Evolutionary conservation across 805 yeast species (phyloP).

Genomic region (Metschnikowia similis): DNA sequence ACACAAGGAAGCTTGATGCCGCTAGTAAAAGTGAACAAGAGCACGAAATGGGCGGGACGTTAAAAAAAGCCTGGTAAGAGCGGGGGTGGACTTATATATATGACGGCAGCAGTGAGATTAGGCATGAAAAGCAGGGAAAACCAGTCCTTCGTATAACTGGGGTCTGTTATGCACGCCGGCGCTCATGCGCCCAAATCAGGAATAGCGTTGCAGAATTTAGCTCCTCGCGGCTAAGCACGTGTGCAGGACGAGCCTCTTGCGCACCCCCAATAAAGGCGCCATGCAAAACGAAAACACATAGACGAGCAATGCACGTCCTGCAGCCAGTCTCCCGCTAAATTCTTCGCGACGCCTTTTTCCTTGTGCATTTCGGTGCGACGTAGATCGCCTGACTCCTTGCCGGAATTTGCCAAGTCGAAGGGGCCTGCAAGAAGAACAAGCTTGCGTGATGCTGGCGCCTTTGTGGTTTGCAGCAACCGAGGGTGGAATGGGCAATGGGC

Average conservation of each 20-base stretch:
- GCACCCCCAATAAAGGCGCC: slow-evolving; percentile 2
- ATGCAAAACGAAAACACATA: slow-evolving; percentile 3
- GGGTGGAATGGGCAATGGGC: too few species aligned
- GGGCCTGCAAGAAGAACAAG: background rate
- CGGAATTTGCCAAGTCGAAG: background rate
- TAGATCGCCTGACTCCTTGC: background rate
- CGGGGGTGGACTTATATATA: slow-evolving; percentile 1
- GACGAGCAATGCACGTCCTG: slow-evolving; percentile 1
- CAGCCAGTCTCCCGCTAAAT: background rate
- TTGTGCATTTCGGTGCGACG: background rate
- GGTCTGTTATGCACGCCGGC: slow-evolving; percentile 2
- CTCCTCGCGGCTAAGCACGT: background rate
- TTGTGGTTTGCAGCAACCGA: too few species aligned
- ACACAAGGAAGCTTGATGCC: background rate
- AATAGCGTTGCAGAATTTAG: slow-evolving; percentile 1
- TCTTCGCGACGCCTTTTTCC: background rate
- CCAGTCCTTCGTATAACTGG: background rate
- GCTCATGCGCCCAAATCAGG: slow-evolving; percentile 3
- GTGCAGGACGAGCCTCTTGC: background rate
- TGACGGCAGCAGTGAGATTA: background rate
- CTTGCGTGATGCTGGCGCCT: too few species aligned
- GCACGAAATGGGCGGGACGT: background rate
- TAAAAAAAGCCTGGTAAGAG: background rate
- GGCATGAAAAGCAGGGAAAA: slow-evolving; percentile 1
- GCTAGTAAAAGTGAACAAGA: background rate